Conservation (phyloP, 257 asterid species). For the Dorcoceras hygrometricum region DNA sequence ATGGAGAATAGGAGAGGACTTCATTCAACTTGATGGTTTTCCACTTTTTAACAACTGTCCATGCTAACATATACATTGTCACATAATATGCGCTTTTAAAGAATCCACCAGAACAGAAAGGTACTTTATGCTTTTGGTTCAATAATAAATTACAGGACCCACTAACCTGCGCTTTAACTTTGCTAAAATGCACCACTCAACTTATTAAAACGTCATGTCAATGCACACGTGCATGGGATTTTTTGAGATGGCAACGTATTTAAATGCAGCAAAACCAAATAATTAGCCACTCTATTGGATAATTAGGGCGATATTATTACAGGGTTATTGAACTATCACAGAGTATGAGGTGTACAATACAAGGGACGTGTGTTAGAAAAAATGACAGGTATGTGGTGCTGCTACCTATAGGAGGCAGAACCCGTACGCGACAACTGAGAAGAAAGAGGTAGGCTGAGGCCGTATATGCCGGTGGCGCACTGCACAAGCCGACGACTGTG, state of each 20-base stretch:
- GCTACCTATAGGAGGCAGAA: constrained; percentile 33
- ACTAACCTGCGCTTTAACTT: not conserved
- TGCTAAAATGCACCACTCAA: constrained; percentile 13
- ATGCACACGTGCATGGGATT: constrained; percentile 43
- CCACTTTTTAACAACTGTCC: not conserved
- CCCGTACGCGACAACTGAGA: constrained; percentile 43
- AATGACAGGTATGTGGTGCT: constrained; percentile 31
- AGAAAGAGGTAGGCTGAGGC: constrained; percentile 27
- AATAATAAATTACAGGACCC: not conserved
- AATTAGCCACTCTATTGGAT: constrained; percentile 32
- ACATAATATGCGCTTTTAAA: not conserved
- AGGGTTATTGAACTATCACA: not conserved
- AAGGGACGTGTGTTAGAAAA: constrained; percentile 12
- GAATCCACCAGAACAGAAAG: constrained; percentile 6
- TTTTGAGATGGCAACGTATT: constrained; percentile 18
- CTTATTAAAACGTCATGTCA: constrained; percentile 16
- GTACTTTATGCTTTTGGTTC: not conserved
- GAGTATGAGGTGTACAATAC: not conserved
- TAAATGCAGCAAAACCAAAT: constrained; percentile 23
- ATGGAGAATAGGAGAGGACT: constrained; percentile 24
- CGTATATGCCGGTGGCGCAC: constrained; percentile 8
- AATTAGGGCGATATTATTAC: constrained; percentile 22
- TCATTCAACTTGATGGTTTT: constrained; percentile 1
- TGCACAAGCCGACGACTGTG: constrained; percentile 18
- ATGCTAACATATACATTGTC: not conserved